These are phyloP conservation scores for Hemileccinum impolitum DNA, from an alignment of 768 basidiomycete genomes.

Conservation along the genomic window DNA sequence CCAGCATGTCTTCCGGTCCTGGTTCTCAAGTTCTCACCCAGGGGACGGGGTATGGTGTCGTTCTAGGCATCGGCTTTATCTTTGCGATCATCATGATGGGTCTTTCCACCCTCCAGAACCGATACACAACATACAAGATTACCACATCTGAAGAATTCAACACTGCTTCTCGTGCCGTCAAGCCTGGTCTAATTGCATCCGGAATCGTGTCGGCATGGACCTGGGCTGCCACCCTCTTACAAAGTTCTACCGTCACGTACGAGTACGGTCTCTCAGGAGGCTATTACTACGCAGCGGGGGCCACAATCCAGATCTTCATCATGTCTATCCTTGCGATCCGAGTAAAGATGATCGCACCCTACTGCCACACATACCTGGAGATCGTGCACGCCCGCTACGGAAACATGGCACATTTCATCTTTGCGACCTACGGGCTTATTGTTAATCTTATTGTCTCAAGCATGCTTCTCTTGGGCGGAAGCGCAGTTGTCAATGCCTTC, in stretches of 20 bases:
- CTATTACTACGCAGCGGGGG: slow-evolving; percentile 29
- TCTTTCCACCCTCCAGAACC: slow-evolving; percentile 24
- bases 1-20: slow-evolving; percentile 10
- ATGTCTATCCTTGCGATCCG: slow-evolving; percentile 25
- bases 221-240: slow-evolving; percentile 30
- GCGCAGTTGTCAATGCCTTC: slow-evolving; percentile 36
- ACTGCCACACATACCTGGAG: slow-evolving; percentile 36
- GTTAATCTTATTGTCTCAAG: slow-evolving; percentile 33
- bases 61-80: slow-evolving; percentile 29
- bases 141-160: slow-evolving; percentile 29
- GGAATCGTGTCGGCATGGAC: slow-evolving; percentile 30
- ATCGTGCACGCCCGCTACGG: slow-evolving; percentile 32
- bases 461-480: slow-evolving; percentile 37
- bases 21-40: slow-evolving; percentile 21
- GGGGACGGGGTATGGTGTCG: slow-evolving; percentile 28
- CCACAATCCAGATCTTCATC: slow-evolving; percentile 26
- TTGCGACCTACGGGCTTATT: slow-evolving; percentile 22
- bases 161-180: slow-evolving; percentile 23
- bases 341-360: slow-evolving; percentile 34
- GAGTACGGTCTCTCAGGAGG: slow-evolving; percentile 24
- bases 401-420: slow-evolving; percentile 27
- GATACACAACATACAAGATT: slow-evolving; percentile 26
- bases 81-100: slow-evolving; percentile 30
- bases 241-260: slow-evolving; percentile 31
- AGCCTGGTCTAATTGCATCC: slow-evolving; percentile 17